Evolutionary conservation across 169 alveolate genomes (phyloP).

Genomic region (Plasmodium gonderi): DNA sequence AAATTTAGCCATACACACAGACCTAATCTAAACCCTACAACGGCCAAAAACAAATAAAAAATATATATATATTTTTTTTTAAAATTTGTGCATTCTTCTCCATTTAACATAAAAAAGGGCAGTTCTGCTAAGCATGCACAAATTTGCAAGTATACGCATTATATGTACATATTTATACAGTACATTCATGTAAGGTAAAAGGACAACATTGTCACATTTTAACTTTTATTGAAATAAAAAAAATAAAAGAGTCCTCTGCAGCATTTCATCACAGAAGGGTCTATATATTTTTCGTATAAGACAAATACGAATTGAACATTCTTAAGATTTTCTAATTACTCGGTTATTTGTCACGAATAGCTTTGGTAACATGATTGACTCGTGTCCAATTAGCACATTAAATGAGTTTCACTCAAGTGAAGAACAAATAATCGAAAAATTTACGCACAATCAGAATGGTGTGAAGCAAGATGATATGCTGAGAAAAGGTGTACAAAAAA

Average conservation of each 20-base stretch:
- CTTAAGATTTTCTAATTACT: no score
- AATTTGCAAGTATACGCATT: neutral
- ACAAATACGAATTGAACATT: neutral
- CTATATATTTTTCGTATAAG: neutral
- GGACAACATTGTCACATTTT: neutral
- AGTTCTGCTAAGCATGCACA: no score
- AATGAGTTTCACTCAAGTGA: constrained; percentile 59
- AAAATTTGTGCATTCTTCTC: neutral
- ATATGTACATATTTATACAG: neutral
- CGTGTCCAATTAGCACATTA: constrained; percentile 14
- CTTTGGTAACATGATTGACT: constrained; percentile 15
- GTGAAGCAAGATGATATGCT: neutral
- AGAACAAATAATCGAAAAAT: constrained; percentile 45
- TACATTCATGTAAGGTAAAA: neutral
- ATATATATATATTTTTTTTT: no score
- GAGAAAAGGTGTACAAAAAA: neutral
- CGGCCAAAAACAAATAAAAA: no score
- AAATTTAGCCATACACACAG: neutral
- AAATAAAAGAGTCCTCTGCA: neutral
- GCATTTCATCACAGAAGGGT: neutral
- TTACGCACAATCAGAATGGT: constrained; percentile 22
- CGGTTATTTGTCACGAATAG: no score
- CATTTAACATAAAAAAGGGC: neutral
- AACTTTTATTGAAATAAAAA: neutral
- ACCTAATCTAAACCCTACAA: neutral